Evolutionary conservation across 495 filamentous ascomycete species (phyloP).

Genomic region (Penicillium lividum): DNA sequence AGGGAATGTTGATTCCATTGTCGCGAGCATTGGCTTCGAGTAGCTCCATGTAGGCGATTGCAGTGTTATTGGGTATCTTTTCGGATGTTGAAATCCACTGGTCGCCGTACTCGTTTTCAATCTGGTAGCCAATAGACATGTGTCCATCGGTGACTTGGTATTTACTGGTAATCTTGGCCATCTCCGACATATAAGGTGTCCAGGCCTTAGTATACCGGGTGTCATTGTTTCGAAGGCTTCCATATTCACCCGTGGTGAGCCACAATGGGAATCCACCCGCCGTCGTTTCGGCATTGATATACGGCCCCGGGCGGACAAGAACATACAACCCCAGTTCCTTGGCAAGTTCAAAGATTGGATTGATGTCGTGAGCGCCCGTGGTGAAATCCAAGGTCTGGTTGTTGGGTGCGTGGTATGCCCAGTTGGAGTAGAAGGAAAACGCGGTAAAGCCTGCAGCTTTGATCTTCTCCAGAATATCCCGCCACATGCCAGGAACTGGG

Average conservation of each 20-base stretch:
- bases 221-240: conserved; percentile 57
- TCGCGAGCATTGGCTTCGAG: conserved; percentile 49
- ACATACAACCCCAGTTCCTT: conserved; percentile 49
- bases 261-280: conserved; percentile 62
- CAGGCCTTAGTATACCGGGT: conserved; percentile 55
- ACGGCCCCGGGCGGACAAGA: conserved; percentile 41
- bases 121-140: conserved; percentile 56
- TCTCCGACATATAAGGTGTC: conserved; percentile 49
- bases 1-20: conserved; percentile 56
- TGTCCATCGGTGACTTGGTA: conserved; percentile 60
- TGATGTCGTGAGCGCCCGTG: conserved; percentile 56
- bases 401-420: conserved; percentile 57
- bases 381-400: conserved; percentile 57
- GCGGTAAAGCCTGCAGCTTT: conserved; percentile 61
- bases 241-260: conserved; percentile 63
- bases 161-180: conserved; percentile 49
- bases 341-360: conserved; percentile 53
- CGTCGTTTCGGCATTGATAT: conserved; percentile 53
- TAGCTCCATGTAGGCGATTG: conserved; percentile 57
- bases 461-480: conserved; percentile 62
- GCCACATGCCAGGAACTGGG: conserved; percentile 60
- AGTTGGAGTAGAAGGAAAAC: conserved; percentile 57
- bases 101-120: conserved; percentile 63
- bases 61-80: conserved; percentile 48
- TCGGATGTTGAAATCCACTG: conserved; percentile 47